Evolutionary conservation across 2,329 filamentous ascomycete species (phyloP), one percentile per base, ranked within the genome.

Genomic region (Onygenales sp.): DNA sequence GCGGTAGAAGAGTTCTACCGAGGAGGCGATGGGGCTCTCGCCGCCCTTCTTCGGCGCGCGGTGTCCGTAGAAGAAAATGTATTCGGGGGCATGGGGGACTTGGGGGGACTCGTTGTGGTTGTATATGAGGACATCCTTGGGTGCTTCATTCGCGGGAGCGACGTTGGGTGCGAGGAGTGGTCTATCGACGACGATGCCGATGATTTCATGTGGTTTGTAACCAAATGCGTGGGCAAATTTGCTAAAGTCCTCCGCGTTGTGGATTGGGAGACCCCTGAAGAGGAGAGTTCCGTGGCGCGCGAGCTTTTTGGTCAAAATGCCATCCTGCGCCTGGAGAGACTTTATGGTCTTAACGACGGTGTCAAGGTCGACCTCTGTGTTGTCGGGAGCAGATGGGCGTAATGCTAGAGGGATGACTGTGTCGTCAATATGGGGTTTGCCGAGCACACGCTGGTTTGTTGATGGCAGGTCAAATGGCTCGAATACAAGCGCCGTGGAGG

Each of bases 41-140:
- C 44, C 44, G 14, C 44, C 31, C 17, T 14, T 36, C 13, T 46
- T 46, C 3, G 44, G 44, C 2, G 44, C 44, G 5, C 44, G 27
- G 44, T 46, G 32, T 1, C 44, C 0, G 72, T 77, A 77, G 64
- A 77, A 77, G 59, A 78, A 76, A 48, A 78, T 72, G 54, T 78
- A 78, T 55, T 74, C 75, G 0, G 76, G 75, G 0, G 74, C 73
- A 54, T 78, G 76, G 1, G 76, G 76, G 0, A 77, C 74, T 56
- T 77, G 75, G 0, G 44, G 44, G 13, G 44, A 46, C 31, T 46
- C 44, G n/a, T 46, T 46, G 17, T 46, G 44, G 44, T 46, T 46
- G 13, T 46, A 46, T n/a, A 46, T 46, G 9, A 46, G 31, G 6
- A 46, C 44, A 7, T 46, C 44, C n/a, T 46, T 46, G 44, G 73